Conservation (phyloP, 1,284 basidiomycete species). For the Wolfiporia cocos region DNA sequence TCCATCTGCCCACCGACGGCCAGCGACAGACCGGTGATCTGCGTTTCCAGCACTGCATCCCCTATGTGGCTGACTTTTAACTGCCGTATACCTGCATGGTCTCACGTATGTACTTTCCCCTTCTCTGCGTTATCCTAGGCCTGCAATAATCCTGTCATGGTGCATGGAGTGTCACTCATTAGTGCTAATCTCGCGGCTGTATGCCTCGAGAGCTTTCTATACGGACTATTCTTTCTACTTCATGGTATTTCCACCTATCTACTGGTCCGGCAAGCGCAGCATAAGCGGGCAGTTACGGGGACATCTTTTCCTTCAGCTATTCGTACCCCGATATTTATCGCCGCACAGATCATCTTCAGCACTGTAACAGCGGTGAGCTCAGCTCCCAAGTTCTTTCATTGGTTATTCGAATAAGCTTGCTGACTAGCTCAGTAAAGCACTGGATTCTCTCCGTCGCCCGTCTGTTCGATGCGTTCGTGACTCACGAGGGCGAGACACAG, state of each 20-base stretch:
- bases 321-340: slow-evolving; percentile 5
- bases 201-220: slow-evolving; percentile 6
- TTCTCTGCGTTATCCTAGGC: not conserved
- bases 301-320: not conserved
- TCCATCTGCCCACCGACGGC: no score
- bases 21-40: no score
- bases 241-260: slow-evolving; percentile 3
- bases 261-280: not conserved
- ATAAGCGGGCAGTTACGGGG: not conserved
- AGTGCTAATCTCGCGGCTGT: slow-evolving; percentile 4
- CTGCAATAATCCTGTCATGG: slow-evolving; percentile 1
- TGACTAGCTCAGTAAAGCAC: no score
- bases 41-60: no score
- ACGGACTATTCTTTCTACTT: slow-evolving; percentile 4
- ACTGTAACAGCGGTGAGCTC: slow-evolving; percentile 5
- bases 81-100: no score
- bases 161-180: slow-evolving; percentile 1
- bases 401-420: no score
- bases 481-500: slow-evolving; percentile 1
- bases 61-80: no score
- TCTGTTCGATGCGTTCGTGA: slow-evolving; percentile 5
- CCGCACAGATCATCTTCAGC: slow-evolving; percentile 3
- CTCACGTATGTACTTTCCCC: not conserved
- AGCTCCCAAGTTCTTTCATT: no score
- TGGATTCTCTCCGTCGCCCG: slow-evolving; percentile 2